A percentile compares a stretch with the other conserved stretches of the same genome.
These are phyloP conservation scores for Moesziomyces sp. DNA, from an alignment of 1,284 basidiomycete species.

Conservation along the genomic window DNA sequence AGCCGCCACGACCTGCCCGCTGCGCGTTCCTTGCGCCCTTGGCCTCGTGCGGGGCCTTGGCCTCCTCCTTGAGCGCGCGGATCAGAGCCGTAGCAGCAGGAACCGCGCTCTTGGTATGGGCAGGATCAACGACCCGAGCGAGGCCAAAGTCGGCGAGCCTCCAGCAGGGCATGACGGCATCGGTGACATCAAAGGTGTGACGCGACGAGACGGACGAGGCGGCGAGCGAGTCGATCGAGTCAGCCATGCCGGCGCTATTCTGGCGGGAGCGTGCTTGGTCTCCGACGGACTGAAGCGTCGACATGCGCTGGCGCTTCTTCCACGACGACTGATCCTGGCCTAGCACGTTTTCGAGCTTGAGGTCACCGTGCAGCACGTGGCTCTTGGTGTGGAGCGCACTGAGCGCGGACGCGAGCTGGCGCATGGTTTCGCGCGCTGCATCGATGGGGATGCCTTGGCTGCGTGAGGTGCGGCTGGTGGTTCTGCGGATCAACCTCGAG, in stretches of 20 bases:
- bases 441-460: slow-evolving; percentile 56
- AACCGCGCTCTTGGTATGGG: slow-evolving; percentile 7
- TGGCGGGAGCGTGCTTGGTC: slow-evolving; percentile 11
- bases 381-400: slow-evolving; percentile 85
- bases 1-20: slow-evolving; percentile 47
- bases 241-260: slow-evolving; percentile 11
- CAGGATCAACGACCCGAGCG: slow-evolving; percentile 67
- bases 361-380: slow-evolving; percentile 72
- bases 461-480: slow-evolving; percentile 24
- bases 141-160: slow-evolving; percentile 82
- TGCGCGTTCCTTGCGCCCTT: slow-evolving; percentile 4
- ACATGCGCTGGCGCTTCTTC: slow-evolving; percentile 41
- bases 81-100: slow-evolving; percentile 22
- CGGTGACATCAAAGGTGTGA: slow-evolving; percentile 44
- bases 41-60: not conserved
- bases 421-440: slow-evolving; percentile 84
- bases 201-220: slow-evolving; percentile 67
- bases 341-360: slow-evolving; percentile 96
- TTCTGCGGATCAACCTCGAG: slow-evolving; percentile 31
- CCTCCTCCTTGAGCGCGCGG: slow-evolving; percentile 41
- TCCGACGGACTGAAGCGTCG: slow-evolving; percentile 5
- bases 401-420: slow-evolving; percentile 86
- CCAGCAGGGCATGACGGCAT: slow-evolving; percentile 69
- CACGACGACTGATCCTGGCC: slow-evolving; percentile 47
- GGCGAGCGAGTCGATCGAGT: slow-evolving; percentile 28